Evolutionary conservation across 129 eudicot species (phyloP), one percentile per base, ranked within the genome.

Genomic region (Sambucus nigra): DNA sequence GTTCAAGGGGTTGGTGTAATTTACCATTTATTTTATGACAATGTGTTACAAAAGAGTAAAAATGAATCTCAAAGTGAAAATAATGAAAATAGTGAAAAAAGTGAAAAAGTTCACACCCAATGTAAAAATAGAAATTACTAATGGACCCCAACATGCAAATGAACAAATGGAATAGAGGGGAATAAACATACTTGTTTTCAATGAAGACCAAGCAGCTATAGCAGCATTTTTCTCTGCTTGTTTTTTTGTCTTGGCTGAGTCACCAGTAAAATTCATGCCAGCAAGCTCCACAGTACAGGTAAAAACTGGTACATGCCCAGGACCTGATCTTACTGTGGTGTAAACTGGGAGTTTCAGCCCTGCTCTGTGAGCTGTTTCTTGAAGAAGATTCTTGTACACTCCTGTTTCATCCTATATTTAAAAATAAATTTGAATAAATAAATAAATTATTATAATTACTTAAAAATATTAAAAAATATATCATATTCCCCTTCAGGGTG

Each of bases 191-290:
- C 76, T 71, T 64, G 21, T 64, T 52, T 64, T 71, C 62, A 71
- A 46, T 3, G 66, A 42, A 44, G 76, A 64, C 76, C 76, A 71
- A 38, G 76, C 76, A 31, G 76, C 61, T n/a, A 71, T 71, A 4
- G 76, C 76, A 41, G 76, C 76, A 58, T 71, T 71, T 39, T 71
- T 71, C 71, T 71, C 71, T 42, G 76, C 71, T 53, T 71, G 76
- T 44, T 71, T 71, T 53, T 71, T 71, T 5, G 71, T 71, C 60
- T 71, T 71, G 1, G 63, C 78, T 0, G 59, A 8, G 10, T 66
- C 73, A 23, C 78, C 72, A 8, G 59, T 47, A 42, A 72, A 66
- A 53, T 17, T 66, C 69, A 66, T 32, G 7, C 73, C 69, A 27
- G 71, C 76, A 5, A 71, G 35, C 53, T 71, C 67, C 6, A 71